Conservation (phyloP, 768 basidiomycete genomes). For the Xerocomus spinulosus region DNA sequence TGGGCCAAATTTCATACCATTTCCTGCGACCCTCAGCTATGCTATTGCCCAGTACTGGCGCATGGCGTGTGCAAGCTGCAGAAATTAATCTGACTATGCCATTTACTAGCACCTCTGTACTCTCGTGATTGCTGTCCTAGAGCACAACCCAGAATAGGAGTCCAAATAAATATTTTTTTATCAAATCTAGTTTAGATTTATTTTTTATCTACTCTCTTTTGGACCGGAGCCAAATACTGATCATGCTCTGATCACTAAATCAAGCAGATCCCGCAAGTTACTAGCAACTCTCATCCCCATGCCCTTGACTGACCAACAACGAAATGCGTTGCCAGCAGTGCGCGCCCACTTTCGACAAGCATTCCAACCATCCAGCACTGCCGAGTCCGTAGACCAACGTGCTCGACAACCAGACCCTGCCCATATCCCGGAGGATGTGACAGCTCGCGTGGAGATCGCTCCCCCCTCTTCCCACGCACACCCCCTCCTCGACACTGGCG, state of each 20-base stretch:
- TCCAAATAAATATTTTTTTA: too few relatives aligned
- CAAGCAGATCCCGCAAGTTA: neutral
- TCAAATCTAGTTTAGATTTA: too few relatives aligned
- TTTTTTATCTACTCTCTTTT: too few relatives aligned
- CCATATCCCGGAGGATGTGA: conserved; percentile 10
- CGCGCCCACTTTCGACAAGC: neutral
- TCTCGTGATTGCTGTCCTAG: too few relatives aligned
- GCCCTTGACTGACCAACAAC: conserved; percentile 17
- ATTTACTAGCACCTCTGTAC: too few relatives aligned
- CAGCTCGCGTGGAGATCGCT: conserved; percentile 13
- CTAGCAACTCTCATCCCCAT: neutral
- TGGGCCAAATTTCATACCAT: too few relatives aligned
- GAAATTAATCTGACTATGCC: too few relatives aligned
- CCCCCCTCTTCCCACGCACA: conserved; percentile 6
- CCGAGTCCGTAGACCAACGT: conserved; percentile 16
- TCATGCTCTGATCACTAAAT: neutral
- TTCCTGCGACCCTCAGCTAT: too few relatives aligned
- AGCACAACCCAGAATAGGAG: too few relatives aligned
- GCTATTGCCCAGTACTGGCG: too few relatives aligned
- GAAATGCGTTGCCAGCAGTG: neutral
- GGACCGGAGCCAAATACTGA: too few relatives aligned
- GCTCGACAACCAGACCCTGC: neutral
- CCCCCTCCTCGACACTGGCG: neutral
- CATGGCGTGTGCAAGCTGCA: too few relatives aligned
- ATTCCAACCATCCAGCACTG: neutral